Base-by-base conservation (phyloP, 1,284 basidiomycete genomes). In the Coriolopsis trogii region DNA sequence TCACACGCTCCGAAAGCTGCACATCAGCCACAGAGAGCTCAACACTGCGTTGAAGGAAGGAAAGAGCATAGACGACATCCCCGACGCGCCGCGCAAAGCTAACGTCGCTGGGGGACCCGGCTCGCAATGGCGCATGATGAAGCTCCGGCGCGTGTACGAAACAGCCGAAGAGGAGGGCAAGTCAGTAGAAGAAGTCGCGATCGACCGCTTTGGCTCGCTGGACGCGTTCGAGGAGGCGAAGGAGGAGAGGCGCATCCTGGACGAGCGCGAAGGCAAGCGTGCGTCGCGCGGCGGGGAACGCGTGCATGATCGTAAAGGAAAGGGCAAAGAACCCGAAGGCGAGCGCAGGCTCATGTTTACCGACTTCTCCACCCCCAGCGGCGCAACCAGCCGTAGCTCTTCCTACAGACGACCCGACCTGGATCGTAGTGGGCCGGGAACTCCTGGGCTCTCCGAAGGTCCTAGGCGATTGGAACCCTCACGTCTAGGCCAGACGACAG, bases 61-160 rank as follows among this genome's bases (percentile, higher is more conserved):
- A 31, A 83, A 79, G 59, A 63, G 65, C 6, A 65, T 85, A 1
- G 79, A 85, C 59, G 74, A 84, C 21, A 81, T 86, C 61, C 75
- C 78, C 41, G 73, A 82, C 0, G 69, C 78, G 6, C 68, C 59
- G 7, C 69, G 79, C 1, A 84, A 84, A 71, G 64, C 79, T 36
- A 62, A 75, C 41, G 83, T 79, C 1, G 91, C 92, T 0, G 95
- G 95, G 2, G 93, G 92, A 0, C 91, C 95, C 2, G 96, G 96
- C 9, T 93, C 92, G 15, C 87, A 88, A 65, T 99, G 96, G 96
- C 85, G 96, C 20, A 98, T 98, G 95, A 95, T 93, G 87, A 95
- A 95, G 67, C 82, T 99, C 1, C 84, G 88, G 30, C 80, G 92
- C 12, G 87, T 94, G 1, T 94, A 91, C 67, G 95, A 98, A 68